Evolutionary conservation across 805 yeast species (phyloP).

Genomic region (Candida easanensis): DNA sequence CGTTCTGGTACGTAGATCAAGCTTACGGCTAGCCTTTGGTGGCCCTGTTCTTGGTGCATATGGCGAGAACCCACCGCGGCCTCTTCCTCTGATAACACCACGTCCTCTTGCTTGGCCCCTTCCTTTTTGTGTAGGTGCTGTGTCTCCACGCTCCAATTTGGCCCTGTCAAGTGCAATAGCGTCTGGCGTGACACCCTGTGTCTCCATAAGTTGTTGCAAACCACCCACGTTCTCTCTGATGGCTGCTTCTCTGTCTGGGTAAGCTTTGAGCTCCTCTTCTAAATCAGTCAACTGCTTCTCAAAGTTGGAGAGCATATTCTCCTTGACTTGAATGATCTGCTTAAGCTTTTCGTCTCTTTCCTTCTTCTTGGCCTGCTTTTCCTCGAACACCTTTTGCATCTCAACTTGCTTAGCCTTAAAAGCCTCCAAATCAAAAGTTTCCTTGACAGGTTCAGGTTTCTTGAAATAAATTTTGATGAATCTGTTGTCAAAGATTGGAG

Average conservation of each 20-base stretch:
- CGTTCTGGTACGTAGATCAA: constrained; percentile 27
- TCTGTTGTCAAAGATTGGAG: constrained; percentile 46
- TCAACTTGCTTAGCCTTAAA: constrained; percentile 35
- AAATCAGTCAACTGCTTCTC: constrained; percentile 26
- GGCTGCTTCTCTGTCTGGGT: constrained; percentile 19
- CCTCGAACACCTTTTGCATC: constrained; percentile 41
- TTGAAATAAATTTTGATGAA: constrained; percentile 46
- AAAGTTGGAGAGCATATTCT: constrained; percentile 33
- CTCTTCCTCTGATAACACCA: constrained; percentile 18
- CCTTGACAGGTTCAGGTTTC: constrained; percentile 15
- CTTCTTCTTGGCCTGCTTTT: constrained; percentile 32
- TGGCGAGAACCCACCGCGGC: constrained; percentile 19
- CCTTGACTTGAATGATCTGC: constrained; percentile 33
- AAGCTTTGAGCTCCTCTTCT: constrained; percentile 13
- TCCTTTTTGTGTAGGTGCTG: constrained; percentile 7
- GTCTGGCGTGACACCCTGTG: constrained; percentile 22
- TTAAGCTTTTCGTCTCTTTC: constrained; percentile 32
- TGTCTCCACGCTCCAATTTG: constrained; percentile 13
- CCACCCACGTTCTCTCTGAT: constrained; percentile 12
- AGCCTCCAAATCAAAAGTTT: constrained; percentile 35
- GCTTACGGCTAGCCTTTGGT: neutral
- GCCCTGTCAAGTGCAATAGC: constrained; percentile 22
- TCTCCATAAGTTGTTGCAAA: constrained; percentile 20
- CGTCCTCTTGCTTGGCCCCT: constrained; percentile 11
- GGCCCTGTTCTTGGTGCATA: constrained; percentile 13